These are phyloP conservation scores for Phaffia tasmanica DNA, from an alignment of 768 basidiomycete species.

Conservation along the genomic window DNA sequence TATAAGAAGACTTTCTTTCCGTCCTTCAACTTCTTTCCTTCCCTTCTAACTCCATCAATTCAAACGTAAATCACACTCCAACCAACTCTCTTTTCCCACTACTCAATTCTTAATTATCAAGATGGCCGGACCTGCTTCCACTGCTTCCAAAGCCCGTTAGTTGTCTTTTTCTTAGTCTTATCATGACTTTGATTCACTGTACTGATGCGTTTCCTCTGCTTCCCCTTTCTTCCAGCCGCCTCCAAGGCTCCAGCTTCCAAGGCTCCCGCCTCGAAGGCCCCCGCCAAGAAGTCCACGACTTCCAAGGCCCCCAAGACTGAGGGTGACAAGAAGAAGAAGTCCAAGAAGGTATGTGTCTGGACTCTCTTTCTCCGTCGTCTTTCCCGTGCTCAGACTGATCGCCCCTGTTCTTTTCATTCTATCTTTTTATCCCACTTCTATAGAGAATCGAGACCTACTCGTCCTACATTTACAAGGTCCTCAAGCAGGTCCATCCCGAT, in stretches of 20 bases:
- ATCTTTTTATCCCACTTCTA: too few relatives aligned
- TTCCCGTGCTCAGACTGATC: neutral
- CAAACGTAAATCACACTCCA: too few relatives aligned
- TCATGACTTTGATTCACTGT: neutral
- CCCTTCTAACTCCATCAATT: too few relatives aligned
- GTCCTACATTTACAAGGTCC: conserved; percentile 60
- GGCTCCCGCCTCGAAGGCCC: conserved; percentile 62
- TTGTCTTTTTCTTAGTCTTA: neutral
- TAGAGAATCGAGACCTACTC: conserved; percentile 26
- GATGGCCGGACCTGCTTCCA: conserved; percentile 9
- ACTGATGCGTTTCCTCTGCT: conserved; percentile 9
- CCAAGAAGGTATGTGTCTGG: conserved; percentile 17
- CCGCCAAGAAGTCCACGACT: conserved; percentile 63
- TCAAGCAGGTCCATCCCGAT: conserved; percentile 96
- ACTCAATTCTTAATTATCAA: too few relatives aligned
- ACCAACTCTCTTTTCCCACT: too few relatives aligned
- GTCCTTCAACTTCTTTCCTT: too few relatives aligned
- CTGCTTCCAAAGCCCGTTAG: neutral
- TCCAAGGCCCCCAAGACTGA: conserved; percentile 51
- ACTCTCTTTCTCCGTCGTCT: too few relatives aligned
- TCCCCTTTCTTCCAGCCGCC: conserved; percentile 10
- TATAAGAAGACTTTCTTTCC: too few relatives aligned
- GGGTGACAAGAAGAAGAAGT: conserved; percentile 27
- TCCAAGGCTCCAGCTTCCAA: conserved; percentile 24
- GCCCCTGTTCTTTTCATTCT: conserved; percentile 26